Evolutionary conservation across 352 stramenopile species (phyloP).

Genomic region (Globisporangium ultimum): DNA sequence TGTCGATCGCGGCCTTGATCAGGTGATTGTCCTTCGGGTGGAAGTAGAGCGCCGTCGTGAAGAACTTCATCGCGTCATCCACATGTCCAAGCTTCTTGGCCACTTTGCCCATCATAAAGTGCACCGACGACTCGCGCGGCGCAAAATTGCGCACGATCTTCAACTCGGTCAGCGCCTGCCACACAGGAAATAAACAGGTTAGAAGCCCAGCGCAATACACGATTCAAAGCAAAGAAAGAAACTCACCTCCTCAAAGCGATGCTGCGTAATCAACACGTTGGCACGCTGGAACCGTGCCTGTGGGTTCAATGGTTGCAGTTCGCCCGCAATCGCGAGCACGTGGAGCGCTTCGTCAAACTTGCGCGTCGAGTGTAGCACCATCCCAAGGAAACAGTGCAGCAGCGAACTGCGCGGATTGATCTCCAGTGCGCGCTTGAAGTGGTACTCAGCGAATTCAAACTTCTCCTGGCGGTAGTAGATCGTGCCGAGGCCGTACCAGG

Average conservation of each 20-base stretch:
- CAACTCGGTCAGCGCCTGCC: constrained; percentile 87
- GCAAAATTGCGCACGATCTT: constrained; percentile 91
- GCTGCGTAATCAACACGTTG: constrained; percentile 92
- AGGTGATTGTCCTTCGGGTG: constrained; percentile 97
- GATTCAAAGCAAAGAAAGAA: neutral
- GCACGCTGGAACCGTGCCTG: constrained; percentile 93
- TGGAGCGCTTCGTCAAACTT: constrained; percentile 89
- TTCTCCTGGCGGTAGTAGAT: constrained; percentile 98
- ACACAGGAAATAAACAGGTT: neutral
- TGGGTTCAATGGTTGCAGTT: constrained; percentile 91
- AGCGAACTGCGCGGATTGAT: constrained; percentile 95
- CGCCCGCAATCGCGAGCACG: constrained; percentile 83
- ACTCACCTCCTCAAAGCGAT: constrained; percentile 84
- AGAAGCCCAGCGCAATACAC: neutral
- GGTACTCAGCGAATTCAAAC: constrained; percentile 96
- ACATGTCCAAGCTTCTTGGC: constrained; percentile 79
- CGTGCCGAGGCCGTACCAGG: constrained; percentile 90
- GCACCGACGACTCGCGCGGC: constrained; percentile 94
- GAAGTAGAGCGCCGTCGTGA: constrained; percentile 95
- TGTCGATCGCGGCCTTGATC: constrained; percentile 95
- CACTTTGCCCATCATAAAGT: constrained; percentile 97
- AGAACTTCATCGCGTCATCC: constrained; percentile 94
- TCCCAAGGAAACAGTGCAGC: constrained; percentile 94
- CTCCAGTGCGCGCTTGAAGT: constrained; percentile 92
- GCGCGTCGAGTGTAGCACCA: constrained; percentile 92